Evolutionary conservation across 2,329 filamentous ascomycete genomes (phyloP).

Genomic region (Fusarium sp.): DNA sequence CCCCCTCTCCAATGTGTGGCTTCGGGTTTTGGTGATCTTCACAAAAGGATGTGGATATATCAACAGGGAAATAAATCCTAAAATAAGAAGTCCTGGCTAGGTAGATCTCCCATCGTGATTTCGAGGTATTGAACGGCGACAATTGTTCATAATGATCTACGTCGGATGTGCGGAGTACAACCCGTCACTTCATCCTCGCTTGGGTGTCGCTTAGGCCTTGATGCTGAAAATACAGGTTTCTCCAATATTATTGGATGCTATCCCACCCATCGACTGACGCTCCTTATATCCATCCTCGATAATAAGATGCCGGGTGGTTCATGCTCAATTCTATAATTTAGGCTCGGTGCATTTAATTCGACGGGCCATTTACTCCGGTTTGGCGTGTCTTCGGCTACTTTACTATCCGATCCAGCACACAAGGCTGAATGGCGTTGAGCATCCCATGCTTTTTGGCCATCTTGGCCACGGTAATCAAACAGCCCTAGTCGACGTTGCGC

Average conservation of each 20-base stretch:
- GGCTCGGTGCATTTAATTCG: neutral
- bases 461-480: conserved; percentile 24
- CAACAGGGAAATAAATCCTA: neutral
- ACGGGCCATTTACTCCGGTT: conserved; percentile 37
- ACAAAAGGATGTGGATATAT: conserved; percentile 14
- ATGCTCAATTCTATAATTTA: conserved; percentile 3
- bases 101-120: conserved; percentile 18
- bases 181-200: conserved; percentile 3
- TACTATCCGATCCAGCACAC: conserved; percentile 2
- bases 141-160: conserved; percentile 20
- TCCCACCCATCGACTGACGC: neutral
- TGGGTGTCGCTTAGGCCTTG: conserved; percentile 14
- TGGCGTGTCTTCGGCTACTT: neutral
- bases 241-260: conserved; percentile 10
- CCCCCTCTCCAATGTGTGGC: neutral
- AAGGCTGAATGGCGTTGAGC: conserved; percentile 34
- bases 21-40: conserved; percentile 11
- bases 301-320: conserved; percentile 9
- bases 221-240: neutral
- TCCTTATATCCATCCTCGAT: conserved; percentile 4
- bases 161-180: neutral
- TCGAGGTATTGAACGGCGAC: neutral
- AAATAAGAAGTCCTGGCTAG: neutral
- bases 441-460: conserved; percentile 20
- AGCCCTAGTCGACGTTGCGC: conserved; percentile 38